Evolutionary conservation across 306 rosid species (phyloP), one percentile per base, ranked within the genome.

Genomic region (Pueraria montana): DNA sequence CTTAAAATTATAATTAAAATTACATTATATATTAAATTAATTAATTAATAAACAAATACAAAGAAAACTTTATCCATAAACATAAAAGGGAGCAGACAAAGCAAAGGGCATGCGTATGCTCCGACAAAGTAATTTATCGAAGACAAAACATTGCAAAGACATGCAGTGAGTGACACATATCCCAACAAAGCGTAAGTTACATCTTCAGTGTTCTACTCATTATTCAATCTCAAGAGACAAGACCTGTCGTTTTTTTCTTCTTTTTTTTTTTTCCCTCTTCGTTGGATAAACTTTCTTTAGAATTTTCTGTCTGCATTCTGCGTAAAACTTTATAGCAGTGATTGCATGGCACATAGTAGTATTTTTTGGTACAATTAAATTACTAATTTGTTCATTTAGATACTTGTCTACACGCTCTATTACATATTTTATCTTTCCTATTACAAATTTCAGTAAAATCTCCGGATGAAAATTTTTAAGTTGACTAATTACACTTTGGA

Each of bases 71-170:
- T 62, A 7, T 30, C 11, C 2, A 13, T 30, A 63, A 26, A 16
- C 32, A 34, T 11, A 34, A 38, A 56, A 9, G 55, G 16, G 46
- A 18, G 23, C 21, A 16, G 81, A 77, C 74, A 77, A 62, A 30
- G 13, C 8, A 27, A 30, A 61, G 48, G 67, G 81, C 79, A 74
- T 55, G 79, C 79, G 67, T 56, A 50, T 56, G 77, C 17, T 73
- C 61, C 18, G 48, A 77, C 50, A 77, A 27, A 63, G 62, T 4
- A 63, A 59, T 24, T 4, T 59, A 26, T 43, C 6, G 59, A 77
- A 62, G 48, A 62, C 18, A 26, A 26, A 59, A 61, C 3, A 61
- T 61, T 26, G 27, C 18, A 18, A 46, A 17, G 40, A 63, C 8
- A 52, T 11, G 11, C 61, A 45, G 30, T 46, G 48, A 45, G 30